Evolutionary conservation across 83 land plant genomes (phyloP), one percentile per base, ranked within the genome.

Genomic region (Thuja plicata): DNA sequence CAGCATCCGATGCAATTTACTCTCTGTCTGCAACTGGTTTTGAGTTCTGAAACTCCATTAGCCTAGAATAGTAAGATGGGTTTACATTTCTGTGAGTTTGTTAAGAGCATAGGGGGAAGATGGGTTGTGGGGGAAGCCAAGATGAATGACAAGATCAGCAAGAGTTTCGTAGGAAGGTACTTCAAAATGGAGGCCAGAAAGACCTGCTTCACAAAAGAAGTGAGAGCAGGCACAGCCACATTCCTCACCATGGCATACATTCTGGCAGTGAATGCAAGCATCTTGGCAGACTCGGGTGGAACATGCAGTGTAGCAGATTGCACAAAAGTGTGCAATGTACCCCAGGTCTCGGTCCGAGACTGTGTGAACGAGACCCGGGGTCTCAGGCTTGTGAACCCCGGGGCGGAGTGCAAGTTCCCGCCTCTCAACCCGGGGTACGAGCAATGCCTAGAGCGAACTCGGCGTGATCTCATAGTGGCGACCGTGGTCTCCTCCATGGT

Each of bases 181-280:
- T 98, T 98, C 97, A 98, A 97, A 92, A 83, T 98, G 27, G 97
- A 94, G 27, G 91, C 93, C 3, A 84, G 99, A 45, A 94, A 94
- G 83, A 89, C 93, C 35, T 89, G 89, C 88, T 96, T 98, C 92
- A 98, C 97, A 13, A 90, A 79, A 71, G 99, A 98, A 89, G 81
- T 98, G 57, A 91, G 99, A 1, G 99, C 99, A 13, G 99, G 94
- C 77, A 92, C 95, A 21, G 94, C 99, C 84, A 98, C 99, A n/a
- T 98, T 98, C 87, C 96, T 98, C 87, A 98, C 99, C 80, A 98
- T 98, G 99, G 99, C 98, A 30, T 98, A 98, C 89, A 97, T 98
- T 89, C 88, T 98, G 85, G 93, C 99, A 45, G 99, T 97, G 71
- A 98, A 98, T 87, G 96, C 99, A 88, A 93, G 95, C 91, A 97